Conservation (phyloP, 768 basidiomycete genomes). For the Pleurotus cornucopiae region DNA sequence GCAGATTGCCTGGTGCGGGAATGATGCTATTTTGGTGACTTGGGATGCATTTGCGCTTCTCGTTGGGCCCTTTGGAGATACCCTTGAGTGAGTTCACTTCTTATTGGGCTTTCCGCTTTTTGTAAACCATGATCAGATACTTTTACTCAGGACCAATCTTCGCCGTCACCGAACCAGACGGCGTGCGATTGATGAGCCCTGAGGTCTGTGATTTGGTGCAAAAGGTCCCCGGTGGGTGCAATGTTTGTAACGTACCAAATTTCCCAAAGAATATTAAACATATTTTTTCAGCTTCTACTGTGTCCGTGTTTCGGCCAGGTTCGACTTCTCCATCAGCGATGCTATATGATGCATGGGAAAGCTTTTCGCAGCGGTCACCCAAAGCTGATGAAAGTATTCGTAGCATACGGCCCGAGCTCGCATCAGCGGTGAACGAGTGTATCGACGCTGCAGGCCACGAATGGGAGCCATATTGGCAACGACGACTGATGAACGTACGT, state of each 20-base stretch:
- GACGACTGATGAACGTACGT: slow-evolving; percentile 74
- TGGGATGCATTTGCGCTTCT: slow-evolving; percentile 77
- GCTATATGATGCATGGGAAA: slow-evolving; percentile 88
- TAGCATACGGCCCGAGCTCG: slow-evolving; percentile 81
- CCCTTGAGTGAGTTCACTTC: slow-evolving; percentile 58
- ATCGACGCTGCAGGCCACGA: slow-evolving; percentile 92
- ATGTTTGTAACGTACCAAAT: background rate
- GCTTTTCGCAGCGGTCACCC: slow-evolving; percentile 77
- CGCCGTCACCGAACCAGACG: slow-evolving; percentile 84
- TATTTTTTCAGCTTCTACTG: slow-evolving; percentile 52
- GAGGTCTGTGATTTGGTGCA: slow-evolving; percentile 86
- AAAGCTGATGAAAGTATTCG: slow-evolving; percentile 93
- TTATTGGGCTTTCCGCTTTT: slow-evolving; percentile 1
- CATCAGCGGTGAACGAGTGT: slow-evolving; percentile 84
- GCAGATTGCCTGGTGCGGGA: slow-evolving; percentile 93
- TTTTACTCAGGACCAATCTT: slow-evolving; percentile 72
- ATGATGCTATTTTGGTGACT: slow-evolving; percentile 86
- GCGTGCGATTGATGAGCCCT: slow-evolving; percentile 77
- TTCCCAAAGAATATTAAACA: background rate
- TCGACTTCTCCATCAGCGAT: slow-evolving; percentile 91
- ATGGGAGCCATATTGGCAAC: slow-evolving; percentile 89
- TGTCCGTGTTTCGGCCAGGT: slow-evolving; percentile 88
- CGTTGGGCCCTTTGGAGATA: slow-evolving; percentile 91
- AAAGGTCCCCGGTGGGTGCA: slow-evolving; percentile 78
- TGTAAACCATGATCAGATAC: slow-evolving; percentile 47